Conservation (phyloP, 106 monocot species). For the Ottelia alismoides region DNA sequence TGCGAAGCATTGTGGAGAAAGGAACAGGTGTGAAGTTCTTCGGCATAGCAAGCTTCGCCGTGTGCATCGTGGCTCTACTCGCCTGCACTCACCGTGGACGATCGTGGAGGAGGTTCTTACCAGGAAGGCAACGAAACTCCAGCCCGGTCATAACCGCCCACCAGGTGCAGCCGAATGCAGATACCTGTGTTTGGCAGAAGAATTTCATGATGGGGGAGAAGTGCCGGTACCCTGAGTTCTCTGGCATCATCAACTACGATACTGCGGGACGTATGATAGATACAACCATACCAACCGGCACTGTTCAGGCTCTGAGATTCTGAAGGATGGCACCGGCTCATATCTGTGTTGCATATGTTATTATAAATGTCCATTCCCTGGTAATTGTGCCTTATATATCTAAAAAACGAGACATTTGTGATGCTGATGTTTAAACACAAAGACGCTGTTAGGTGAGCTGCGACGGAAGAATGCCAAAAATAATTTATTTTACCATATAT, state of each 20-base stretch:
- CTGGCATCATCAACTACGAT: constrained; percentile 49
- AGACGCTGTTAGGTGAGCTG: too few species aligned
- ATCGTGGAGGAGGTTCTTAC: constrained; percentile 15
- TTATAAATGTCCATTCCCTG: too few species aligned
- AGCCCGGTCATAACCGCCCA: constrained; percentile 26
- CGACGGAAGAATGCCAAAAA: too few species aligned
- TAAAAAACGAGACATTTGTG: too few species aligned
- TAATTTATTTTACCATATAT: too few species aligned
- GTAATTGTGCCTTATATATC: too few species aligned
- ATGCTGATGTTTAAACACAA: too few species aligned
- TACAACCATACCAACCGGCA: background rate
- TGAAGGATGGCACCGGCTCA: too few species aligned
- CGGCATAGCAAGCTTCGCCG: background rate
- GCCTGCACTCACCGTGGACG: constrained; percentile 22
- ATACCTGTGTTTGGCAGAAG: constrained; percentile 67
- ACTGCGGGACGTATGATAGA: constrained; percentile 29
- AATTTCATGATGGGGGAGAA: constrained; percentile 69
- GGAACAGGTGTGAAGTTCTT: too few species aligned
- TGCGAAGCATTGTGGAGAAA: too few species aligned
- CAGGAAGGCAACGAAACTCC: background rate
- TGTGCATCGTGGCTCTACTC: constrained; percentile 20
- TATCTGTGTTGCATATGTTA: too few species aligned
- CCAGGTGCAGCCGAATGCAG: constrained; percentile 25
- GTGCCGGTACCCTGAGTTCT: constrained; percentile 58
- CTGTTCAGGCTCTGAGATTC: too few species aligned